These are phyloP conservation scores for Lavandula angustifolia DNA, from an alignment of 257 asterid genomes.

Conservation along the genomic window DNA sequence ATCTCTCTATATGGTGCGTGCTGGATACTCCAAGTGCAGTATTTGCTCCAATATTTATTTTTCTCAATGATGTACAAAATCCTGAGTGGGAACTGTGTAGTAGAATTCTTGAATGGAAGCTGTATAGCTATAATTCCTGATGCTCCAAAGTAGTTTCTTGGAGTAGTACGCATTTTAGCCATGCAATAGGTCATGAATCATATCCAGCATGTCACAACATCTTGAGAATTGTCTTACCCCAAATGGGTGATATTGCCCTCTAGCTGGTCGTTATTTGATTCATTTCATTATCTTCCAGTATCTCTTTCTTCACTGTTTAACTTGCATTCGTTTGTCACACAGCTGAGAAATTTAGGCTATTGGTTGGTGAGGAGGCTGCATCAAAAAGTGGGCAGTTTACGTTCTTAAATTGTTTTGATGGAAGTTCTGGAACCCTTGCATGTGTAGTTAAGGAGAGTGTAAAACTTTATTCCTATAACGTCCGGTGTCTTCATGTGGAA, in stretches of 20 bases:
- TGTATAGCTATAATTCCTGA: slow-evolving; percentile 7
- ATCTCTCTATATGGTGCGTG: not conserved
- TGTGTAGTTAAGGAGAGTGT: slow-evolving; percentile 86
- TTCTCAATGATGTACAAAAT: not conserved
- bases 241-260: slow-evolving; percentile 5
- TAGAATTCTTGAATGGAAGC: not conserved
- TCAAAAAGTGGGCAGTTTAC: slow-evolving; percentile 89
- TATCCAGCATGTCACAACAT: not conserved
- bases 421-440: slow-evolving; percentile 77
- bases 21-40: not conserved
- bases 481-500: slow-evolving; percentile 73
- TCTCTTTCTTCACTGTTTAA: slow-evolving; percentile 12
- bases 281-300: slow-evolving; percentile 12
- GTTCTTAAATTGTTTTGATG: slow-evolving; percentile 74
- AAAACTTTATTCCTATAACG: slow-evolving; percentile 72
- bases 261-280: slow-evolving; percentile 9
- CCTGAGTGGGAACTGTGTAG: not conserved
- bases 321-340: slow-evolving; percentile 31
- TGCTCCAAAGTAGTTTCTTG: not conserved
- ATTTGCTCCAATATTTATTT: not conserved
- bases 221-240: not conserved
- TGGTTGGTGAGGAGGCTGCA: slow-evolving; percentile 86
- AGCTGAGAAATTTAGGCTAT: slow-evolving; percentile 86
- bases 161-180: not conserved
- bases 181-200: not conserved